Percentiles rank a stretch among this genome's conserved stretches.
phyloP scores from a whole-genome alignment of 148 eudicot species.

The Vaccinium corymbosum region DNA sequence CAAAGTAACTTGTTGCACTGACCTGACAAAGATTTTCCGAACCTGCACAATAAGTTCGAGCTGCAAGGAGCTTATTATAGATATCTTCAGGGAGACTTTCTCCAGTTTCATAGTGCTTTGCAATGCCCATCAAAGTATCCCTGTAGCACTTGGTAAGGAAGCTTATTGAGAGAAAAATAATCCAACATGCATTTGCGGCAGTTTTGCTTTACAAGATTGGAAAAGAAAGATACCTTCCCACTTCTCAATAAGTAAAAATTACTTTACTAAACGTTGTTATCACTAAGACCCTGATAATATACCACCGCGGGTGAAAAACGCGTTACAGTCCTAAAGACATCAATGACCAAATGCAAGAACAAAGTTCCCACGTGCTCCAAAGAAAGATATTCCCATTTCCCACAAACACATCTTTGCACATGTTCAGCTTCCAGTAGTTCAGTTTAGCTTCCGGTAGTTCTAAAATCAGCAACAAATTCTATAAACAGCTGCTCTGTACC shows the following conservation, averaged over 20 bases:
- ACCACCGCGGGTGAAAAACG: background rate
- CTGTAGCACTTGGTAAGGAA: slow-evolving; percentile 37
- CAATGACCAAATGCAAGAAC: slow-evolving; percentile 4
- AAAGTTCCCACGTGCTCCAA: background rate
- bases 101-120: slow-evolving; percentile 88
- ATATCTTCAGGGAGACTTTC: slow-evolving; percentile 86
- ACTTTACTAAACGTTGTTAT: background rate
- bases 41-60: slow-evolving; percentile 92
- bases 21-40: slow-evolving; percentile 87
- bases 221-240: background rate
- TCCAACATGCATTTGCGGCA: background rate
- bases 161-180: background rate
- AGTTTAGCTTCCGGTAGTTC: background rate
- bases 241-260: background rate
- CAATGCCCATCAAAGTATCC: slow-evolving; percentile 91
- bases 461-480: background rate
- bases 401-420: background rate
- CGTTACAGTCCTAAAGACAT: background rate
- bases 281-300: background rate
- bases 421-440: background rate
- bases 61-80: slow-evolving; percentile 85
- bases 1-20: background rate
- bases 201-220: background rate
- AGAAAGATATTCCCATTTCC: background rate
- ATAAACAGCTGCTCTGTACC: background rate